These are phyloP conservation scores for Lactarius indigo DNA, from an alignment of 768 basidiomycete genomes.

Conservation along the genomic window DNA sequence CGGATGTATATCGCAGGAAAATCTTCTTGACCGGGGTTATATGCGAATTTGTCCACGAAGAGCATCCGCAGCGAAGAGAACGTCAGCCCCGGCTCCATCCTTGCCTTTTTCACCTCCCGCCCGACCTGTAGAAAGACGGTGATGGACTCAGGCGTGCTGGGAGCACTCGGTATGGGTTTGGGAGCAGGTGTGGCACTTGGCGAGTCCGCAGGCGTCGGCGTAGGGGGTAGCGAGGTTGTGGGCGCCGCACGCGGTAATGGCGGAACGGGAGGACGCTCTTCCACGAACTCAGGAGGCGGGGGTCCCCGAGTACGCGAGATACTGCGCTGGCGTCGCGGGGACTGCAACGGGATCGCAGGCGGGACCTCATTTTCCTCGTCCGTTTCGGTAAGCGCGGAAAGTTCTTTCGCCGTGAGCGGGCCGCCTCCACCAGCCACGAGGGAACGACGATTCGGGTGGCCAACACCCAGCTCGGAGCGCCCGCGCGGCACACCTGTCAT, in stretches of 20 bases:
- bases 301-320: conserved; percentile 26
- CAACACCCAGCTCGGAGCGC: conserved; percentile 33
- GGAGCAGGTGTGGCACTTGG: not conserved
- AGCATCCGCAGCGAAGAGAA: conserved; percentile 76
- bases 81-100: conserved; percentile 64
- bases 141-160: conserved; percentile 35
- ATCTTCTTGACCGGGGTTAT: conserved; percentile 88
- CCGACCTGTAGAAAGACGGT: conserved; percentile 88
- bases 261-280: conserved; percentile 36
- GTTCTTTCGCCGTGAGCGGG: conserved; percentile 63
- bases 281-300: conserved; percentile 29
- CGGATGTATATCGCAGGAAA: conserved; percentile 96
- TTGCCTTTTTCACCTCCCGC: conserved; percentile 84
- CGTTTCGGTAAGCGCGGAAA: conserved; percentile 71
- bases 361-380: conserved; percentile 50
- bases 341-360: conserved; percentile 23
- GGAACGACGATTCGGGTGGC: conserved; percentile 60
- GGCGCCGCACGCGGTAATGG: conserved; percentile 25
- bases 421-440: conserved; percentile 53
- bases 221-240: not conserved
- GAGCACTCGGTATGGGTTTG: conserved; percentile 28
- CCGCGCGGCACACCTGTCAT: conserved; percentile 70
- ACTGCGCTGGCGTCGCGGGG: conserved; percentile 26
- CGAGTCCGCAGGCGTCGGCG: not conserved
- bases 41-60: conserved; percentile 93